Conservation (phyloP, 768 basidiomycete genomes). For the Russula sp. region DNA sequence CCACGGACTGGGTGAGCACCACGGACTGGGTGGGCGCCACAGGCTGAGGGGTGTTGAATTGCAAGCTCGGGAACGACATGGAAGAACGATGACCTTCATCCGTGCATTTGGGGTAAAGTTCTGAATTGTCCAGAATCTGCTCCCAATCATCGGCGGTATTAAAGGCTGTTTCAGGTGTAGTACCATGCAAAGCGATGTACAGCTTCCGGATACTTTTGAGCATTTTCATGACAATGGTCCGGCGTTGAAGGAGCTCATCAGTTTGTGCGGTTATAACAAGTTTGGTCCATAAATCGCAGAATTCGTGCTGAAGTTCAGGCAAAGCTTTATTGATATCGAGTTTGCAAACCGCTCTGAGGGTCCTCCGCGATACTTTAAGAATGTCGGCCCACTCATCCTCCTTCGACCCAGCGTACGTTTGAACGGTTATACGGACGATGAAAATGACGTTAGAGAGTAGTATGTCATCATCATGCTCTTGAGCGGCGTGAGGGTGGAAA, state of each 20-base stretch:
- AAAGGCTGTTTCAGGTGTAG: neutral
- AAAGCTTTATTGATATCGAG: neutral
- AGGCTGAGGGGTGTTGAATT: neutral
- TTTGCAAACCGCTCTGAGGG: neutral
- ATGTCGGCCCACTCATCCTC: too few relatives aligned
- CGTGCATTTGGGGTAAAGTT: neutral
- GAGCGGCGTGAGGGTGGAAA: too few relatives aligned
- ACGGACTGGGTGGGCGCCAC: too few relatives aligned
- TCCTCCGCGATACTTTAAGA: neutral
- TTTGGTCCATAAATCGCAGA: slow-evolving; percentile 8
- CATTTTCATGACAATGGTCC: neutral
- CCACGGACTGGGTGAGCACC: too few relatives aligned
- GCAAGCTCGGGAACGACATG: neutral
- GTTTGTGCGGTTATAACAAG: neutral
- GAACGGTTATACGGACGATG: neutral
- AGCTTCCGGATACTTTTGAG: slow-evolving; percentile 12
- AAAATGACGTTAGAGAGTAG: neutral
- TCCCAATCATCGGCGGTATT: neutral
- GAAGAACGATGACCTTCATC: neutral
- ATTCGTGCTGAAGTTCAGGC: neutral
- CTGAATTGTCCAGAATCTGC: neutral
- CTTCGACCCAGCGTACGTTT: neutral
- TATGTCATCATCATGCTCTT: too few relatives aligned
- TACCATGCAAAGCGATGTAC: slow-evolving; percentile 1
- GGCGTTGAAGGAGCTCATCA: neutral